A percentile compares a stretch with the other conserved stretches of the same genome.
Evolutionary conservation across 495 filamentous ascomycete genomes (phyloP).

Genomic region (Jackrogersella multiformis): DNA sequence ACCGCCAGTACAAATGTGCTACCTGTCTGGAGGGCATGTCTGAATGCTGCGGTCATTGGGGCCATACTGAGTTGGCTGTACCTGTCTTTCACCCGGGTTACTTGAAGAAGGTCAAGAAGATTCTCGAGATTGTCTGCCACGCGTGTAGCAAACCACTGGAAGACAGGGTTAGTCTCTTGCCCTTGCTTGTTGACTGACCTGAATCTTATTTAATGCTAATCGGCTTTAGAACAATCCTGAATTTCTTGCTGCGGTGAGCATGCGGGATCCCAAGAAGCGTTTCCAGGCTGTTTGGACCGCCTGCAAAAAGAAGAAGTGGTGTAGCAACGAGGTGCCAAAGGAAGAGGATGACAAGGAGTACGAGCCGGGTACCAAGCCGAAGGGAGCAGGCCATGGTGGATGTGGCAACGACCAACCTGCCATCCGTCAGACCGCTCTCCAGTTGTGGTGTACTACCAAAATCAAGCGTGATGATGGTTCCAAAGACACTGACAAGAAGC

Average conservation of each 20-base stretch:
- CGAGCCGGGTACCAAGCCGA: conserved; percentile 61
- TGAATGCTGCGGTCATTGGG: conserved; percentile 96
- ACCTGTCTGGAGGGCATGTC: conserved; percentile 95
- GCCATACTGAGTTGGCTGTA: conserved; percentile 94
- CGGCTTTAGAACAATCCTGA: conserved; percentile 77
- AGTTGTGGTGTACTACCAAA: conserved; percentile 67
- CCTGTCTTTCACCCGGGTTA: conserved; percentile 97
- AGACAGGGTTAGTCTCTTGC: conserved; percentile 87
- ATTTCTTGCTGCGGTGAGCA: conserved; percentile 79
- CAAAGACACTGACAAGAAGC: conserved; percentile 85
- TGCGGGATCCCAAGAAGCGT: conserved; percentile 89
- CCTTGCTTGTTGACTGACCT: conserved; percentile 53
- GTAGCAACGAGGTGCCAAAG: conserved; percentile 73
- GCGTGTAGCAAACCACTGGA: conserved; percentile 95
- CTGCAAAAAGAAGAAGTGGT: conserved; percentile 86
- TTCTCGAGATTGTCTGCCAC: conserved; percentile 96
- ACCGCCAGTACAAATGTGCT: conserved; percentile 90
- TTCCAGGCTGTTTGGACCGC: conserved; percentile 87
- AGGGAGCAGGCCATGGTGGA: conserved; percentile 73
- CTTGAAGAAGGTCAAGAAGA: conserved; percentile 96
- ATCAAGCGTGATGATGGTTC: conserved; percentile 73
- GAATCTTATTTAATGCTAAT: conserved; percentile 71
- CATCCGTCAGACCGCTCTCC: conserved; percentile 84
- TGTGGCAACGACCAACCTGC: conserved; percentile 92
- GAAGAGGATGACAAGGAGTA: conserved; percentile 67